These are phyloP conservation scores for Asterophora parasitica DNA, from an alignment of 768 basidiomycete genomes.

Conservation along the genomic window DNA sequence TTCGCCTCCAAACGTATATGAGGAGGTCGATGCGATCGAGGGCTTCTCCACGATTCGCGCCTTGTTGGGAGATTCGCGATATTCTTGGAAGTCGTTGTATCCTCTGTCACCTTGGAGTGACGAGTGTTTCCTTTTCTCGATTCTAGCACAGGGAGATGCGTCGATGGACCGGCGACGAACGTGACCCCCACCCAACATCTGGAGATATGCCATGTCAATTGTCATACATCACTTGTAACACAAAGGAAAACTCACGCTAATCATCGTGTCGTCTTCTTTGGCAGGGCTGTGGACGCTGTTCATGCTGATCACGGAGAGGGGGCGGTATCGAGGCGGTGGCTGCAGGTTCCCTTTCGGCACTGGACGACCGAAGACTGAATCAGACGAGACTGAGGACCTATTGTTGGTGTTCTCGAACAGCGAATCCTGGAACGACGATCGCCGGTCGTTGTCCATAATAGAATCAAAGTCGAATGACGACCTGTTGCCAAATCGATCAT, in stretches of 20 bases:
- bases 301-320: conserved; percentile 59
- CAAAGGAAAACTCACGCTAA: conserved; percentile 45
- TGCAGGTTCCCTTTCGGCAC: conserved; percentile 30
- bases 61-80: conserved; percentile 38
- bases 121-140: conserved; percentile 58
- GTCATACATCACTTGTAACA: background rate
- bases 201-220: conserved; percentile 6
- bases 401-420: conserved; percentile 58
- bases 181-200: conserved; percentile 81
- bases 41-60: conserved; percentile 55
- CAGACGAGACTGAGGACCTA: conserved; percentile 45
- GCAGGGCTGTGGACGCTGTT: conserved; percentile 43
- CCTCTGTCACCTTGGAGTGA: conserved; percentile 30
- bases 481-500: conserved; percentile 25
- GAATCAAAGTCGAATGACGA: conserved; percentile 63
- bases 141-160: conserved; percentile 64
- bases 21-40: conserved; percentile 61
- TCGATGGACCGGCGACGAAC: conserved; percentile 67
- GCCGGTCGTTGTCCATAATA: conserved; percentile 50
- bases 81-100: conserved; percentile 22
- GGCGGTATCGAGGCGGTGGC: conserved; percentile 53
- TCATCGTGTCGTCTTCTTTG: conserved; percentile 79
- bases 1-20: conserved; percentile 61
- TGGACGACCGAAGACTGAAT: conserved; percentile 57
- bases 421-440: conserved; percentile 30